Percentiles rank a stretch among this genome's conserved stretches.
phyloP scores from a whole-genome alignment of 345 rosid species.

The Ceriops zippeliana region DNA sequence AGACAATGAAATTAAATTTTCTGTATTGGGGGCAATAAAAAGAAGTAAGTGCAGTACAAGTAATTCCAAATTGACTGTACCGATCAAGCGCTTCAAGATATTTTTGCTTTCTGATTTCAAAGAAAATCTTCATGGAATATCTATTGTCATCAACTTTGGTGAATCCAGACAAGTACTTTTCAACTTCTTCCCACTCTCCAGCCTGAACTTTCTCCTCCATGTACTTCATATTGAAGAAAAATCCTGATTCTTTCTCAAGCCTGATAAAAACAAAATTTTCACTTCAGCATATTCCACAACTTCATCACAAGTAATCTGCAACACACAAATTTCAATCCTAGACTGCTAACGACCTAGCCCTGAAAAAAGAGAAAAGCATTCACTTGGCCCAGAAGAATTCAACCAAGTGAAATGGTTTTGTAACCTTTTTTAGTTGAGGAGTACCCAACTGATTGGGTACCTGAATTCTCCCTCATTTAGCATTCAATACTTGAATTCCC shows the following conservation, averaged over 20 bases:
- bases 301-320: neutral
- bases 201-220: conserved; percentile 72
- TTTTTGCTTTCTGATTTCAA: conserved; percentile 86
- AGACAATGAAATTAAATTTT: conserved; percentile 3
- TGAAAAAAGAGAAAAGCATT: neutral
- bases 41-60: neutral
- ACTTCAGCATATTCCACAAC: neutral
- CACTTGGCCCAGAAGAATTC: neutral
- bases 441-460: neutral
- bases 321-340: neutral
- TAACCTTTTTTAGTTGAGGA: neutral
- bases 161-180: conserved; percentile 60
- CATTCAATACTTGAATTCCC: neutral
- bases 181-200: conserved; percentile 75
- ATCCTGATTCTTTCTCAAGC: conserved; percentile 72
- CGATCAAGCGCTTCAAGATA: conserved; percentile 86
- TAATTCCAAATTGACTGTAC: conserved; percentile 28
- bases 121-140: conserved; percentile 81
- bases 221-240: conserved; percentile 68
- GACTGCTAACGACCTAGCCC: neutral
- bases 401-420: neutral
- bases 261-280: conserved; percentile 24
- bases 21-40: neutral
- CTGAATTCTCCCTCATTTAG: neutral
- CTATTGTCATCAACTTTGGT: conserved; percentile 71